Conservation (phyloP, 345 rosid genomes). For the Gossypium sturtianum region DNA sequence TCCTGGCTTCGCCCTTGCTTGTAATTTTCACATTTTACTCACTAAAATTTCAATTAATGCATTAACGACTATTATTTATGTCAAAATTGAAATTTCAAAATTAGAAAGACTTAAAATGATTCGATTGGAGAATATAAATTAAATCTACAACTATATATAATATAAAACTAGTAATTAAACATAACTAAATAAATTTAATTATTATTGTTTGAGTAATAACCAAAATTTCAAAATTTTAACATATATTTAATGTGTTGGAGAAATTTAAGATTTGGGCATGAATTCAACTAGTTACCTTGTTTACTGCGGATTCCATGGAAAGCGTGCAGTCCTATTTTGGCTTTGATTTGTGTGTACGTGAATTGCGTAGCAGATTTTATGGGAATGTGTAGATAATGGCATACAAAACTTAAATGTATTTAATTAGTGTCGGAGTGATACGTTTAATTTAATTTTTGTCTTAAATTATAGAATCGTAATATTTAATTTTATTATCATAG, state of each 20-base stretch:
- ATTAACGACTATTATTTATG: no score
- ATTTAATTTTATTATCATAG: accelerated
- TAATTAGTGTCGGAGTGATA: accelerated
- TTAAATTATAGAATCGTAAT: accelerated
- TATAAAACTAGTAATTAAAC: accelerated
- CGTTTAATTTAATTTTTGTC: no score
- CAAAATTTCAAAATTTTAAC: background rate
- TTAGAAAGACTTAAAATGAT: no score
- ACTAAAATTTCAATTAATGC: no score
- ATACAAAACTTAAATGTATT: no score
- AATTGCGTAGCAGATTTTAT: background rate
- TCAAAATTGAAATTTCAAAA: no score
- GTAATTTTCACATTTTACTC: no score
- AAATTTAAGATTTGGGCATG: background rate
- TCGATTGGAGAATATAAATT: accelerated
- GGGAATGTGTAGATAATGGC: background rate
- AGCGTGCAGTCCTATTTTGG: background rate
- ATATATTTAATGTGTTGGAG: background rate
- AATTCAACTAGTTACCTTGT: background rate
- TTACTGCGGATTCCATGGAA: background rate
- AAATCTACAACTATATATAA: accelerated
- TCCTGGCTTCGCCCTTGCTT: no score
- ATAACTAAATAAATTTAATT: no score
- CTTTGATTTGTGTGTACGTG: background rate
- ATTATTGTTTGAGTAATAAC: no score